Conservation (phyloP, 75 land plant genomes). For the Selaginella tamariscina region DNA sequence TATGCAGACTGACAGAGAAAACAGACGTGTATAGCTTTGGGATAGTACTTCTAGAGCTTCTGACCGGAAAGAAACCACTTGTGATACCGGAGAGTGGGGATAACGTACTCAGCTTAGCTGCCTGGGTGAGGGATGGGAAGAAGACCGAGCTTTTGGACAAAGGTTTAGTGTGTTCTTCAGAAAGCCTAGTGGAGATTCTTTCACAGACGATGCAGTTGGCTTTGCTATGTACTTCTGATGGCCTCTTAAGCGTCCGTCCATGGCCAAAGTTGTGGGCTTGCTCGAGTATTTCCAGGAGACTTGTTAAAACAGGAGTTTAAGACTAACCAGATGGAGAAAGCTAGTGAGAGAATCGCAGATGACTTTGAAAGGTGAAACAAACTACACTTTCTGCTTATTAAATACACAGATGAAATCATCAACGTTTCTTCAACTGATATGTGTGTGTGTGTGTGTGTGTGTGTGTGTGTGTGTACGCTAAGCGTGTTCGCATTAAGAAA, state of each 20-base stretch:
- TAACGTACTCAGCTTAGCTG: not conserved
- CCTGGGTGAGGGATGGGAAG: slow-evolving; percentile 1
- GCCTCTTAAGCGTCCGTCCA: not conserved
- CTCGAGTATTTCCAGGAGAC: not conserved
- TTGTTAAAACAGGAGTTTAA: not conserved
- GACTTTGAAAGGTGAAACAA: not conserved
- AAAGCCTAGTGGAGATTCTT: not conserved
- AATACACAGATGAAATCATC: not conserved
- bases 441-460: too few relatives aligned
- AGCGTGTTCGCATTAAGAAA: not conserved
- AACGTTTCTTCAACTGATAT: too few relatives aligned
- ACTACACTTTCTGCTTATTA: not conserved
- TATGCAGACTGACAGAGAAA: slow-evolving; percentile 9
- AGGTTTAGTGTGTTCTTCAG: not conserved
- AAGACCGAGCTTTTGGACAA: not conserved
- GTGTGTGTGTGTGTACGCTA: too few relatives aligned
- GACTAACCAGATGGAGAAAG: not conserved
- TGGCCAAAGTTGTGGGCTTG: not conserved
- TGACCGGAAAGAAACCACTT: slow-evolving; percentile 5
- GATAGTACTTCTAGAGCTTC: slow-evolving; percentile 4
- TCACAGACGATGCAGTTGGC: not conserved
- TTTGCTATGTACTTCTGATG: not conserved
- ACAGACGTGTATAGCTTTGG: slow-evolving; percentile 9
- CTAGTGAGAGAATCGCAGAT: not conserved
- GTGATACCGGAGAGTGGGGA: not conserved